Conservation (phyloP, 345 rosid genomes). For the Dipteronia dyeriana region DNA sequence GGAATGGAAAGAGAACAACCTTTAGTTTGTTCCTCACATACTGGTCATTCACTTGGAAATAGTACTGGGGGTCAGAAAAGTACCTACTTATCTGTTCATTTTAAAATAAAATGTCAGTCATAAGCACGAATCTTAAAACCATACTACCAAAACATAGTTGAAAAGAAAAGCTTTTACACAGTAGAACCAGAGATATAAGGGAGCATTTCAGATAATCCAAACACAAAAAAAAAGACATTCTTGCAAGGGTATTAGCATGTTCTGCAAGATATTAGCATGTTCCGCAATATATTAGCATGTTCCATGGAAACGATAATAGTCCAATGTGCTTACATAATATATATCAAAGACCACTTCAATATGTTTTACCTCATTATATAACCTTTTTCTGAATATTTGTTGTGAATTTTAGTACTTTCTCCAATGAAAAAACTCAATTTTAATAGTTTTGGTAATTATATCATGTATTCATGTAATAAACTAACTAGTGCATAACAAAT, state of each 20-base stretch:
- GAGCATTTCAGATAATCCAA: neutral
- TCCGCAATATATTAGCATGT: neutral
- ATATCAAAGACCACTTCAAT: neutral
- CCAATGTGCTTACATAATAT: neutral
- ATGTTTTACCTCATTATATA: neutral
- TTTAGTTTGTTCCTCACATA: slow-evolving; percentile 97
- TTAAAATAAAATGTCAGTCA: slow-evolving; percentile 12
- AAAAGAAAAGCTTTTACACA: neutral
- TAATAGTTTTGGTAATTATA: neutral
- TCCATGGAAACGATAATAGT: neutral
- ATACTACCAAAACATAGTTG: neutral
- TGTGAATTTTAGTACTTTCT: neutral
- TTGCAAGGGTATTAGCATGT: neutral
- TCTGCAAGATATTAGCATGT: no score
- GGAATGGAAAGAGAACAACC: slow-evolving; percentile 85
- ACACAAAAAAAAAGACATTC: neutral
- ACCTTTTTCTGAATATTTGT: neutral
- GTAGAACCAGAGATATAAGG: neutral
- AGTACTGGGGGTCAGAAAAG: slow-evolving; percentile 95
- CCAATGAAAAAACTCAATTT: slow-evolving; percentile 1
- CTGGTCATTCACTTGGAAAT: slow-evolving; percentile 95
- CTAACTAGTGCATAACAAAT: neutral
- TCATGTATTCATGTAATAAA: neutral
- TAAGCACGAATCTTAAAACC: neutral
- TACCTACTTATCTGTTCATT: slow-evolving; percentile 75